Conservation (phyloP, 306 rosid species). For the Rosa chinensis region DNA sequence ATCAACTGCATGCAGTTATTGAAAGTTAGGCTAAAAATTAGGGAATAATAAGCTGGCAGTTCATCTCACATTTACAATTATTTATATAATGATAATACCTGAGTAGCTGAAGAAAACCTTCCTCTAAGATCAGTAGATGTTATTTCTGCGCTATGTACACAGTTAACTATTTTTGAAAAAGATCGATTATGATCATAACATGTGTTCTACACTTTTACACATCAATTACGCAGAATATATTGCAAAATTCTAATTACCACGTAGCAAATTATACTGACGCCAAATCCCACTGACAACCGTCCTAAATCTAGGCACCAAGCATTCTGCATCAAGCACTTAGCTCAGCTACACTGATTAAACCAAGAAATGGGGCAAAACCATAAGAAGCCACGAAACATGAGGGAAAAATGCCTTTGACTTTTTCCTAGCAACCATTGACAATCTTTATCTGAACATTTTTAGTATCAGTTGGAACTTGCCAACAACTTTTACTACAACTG, state of each 20-base stretch:
- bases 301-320: slow-evolving; percentile 42
- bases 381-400: not conserved
- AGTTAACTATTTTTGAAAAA: slow-evolving; percentile 27
- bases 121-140: slow-evolving; percentile 41
- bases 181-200: not conserved
- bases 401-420: no score
- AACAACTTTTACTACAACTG: no score
- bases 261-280: slow-evolving; percentile 25
- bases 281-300: slow-evolving; percentile 35
- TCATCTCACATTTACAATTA: not conserved
- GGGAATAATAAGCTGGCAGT: not conserved
- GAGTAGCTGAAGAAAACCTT: slow-evolving; percentile 22
- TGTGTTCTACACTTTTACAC: not conserved
- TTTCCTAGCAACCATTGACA: no score
- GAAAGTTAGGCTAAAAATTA: not conserved
- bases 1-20: slow-evolving; percentile 12
- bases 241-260: slow-evolving; percentile 27
- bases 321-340: slow-evolving; percentile 23
- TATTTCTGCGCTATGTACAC: slow-evolving; percentile 41
- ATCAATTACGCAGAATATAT: not conserved
- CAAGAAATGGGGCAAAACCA: not conserved
- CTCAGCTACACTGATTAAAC: not conserved
- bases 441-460: no score
- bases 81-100: slow-evolving; percentile 15
- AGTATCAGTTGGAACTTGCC: no score